Evolutionary conservation across 1,284 basidiomycete species (phyloP), one percentile per base, ranked within the genome.

Genomic region (Agroathelia rolfsii): DNA sequence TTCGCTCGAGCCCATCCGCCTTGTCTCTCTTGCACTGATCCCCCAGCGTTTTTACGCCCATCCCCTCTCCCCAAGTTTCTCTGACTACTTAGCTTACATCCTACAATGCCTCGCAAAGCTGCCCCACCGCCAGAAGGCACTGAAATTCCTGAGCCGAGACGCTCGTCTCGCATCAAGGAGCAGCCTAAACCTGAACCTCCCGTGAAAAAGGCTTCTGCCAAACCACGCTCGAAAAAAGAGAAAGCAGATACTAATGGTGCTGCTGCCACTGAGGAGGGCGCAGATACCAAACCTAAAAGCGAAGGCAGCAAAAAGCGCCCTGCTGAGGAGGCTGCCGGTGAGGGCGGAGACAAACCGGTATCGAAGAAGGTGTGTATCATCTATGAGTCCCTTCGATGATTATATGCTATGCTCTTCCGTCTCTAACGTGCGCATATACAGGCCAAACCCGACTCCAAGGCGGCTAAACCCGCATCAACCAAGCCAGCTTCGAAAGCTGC

Each of bases 101-200:
- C 28, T 22, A 42, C 24, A 30, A 82, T 82, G 79, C 76, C 79
- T 44, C 74, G 77, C 49, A 82, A 80, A 70, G 64, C 75, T 27
- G 65, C 69, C 14, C 55, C 59, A 20, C 47, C 59, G 6, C 35
- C 60, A 24, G 44, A 57, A 19, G 56, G 61, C 11, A 41, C 50
- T 29, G 36, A 39, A 14, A 35, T 53, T 12, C 43, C 58, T n/a
- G 70, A 66, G 49, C 74, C 78, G 30, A 77, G 79, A 52, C 78
- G 80, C 53, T 80, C 77, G 7, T 58, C 69, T 20, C 73, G 79
- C 44, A 80, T 83, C 58, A 80, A 81, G 53, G 76, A 75, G 13
- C 64, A 69, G 40, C 76, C 76, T 33, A 78, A 75, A 53, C 48
- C 58, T 6, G 72, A 66, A 28, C 45, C 44, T 2, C 49, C 63